Conservation (phyloP, 129 eudicot species). For the Flaveria trinervia region DNA sequence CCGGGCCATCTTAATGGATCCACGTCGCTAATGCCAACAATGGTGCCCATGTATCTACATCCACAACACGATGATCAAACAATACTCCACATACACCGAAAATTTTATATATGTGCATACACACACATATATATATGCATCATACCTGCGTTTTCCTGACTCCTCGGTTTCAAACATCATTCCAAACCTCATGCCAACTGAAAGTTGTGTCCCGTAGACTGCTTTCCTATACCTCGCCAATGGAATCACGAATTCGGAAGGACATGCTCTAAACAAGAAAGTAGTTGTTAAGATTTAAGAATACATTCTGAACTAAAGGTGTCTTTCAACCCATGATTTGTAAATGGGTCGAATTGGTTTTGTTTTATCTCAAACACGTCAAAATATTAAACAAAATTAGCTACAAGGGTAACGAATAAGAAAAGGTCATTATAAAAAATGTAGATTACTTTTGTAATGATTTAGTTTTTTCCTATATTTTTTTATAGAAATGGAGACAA, state of each 20-base stretch:
- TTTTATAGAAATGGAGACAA: neutral
- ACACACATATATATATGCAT: neutral
- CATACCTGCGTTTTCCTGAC: constrained; percentile 90
- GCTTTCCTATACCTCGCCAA: constrained; percentile 68
- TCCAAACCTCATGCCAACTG: constrained; percentile 96
- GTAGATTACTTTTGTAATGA: neutral
- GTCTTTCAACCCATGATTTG: neutral
- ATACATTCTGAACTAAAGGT: neutral
- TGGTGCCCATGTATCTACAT: constrained; percentile 96
- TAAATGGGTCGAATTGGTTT: neutral
- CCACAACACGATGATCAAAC: neutral
- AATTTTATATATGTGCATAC: neutral
- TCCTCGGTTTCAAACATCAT: constrained; percentile 99
- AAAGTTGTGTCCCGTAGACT: constrained; percentile 75
- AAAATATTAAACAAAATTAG: neutral
- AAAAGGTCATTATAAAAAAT: neutral
- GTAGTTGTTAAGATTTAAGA: neutral
- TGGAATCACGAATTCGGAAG: constrained; percentile 93
- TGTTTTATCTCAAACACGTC: constrained; percentile 9
- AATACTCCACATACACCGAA: neutral
- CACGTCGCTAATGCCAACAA: constrained; percentile 77
- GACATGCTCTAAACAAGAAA: constrained; percentile 77
- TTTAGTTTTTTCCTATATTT: neutral
- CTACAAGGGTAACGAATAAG: neutral
- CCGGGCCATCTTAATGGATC: constrained; percentile 95